These are phyloP conservation scores for Xerocomellus amylosporus DNA, from an alignment of 768 basidiomycete species.

Conservation along the genomic window DNA sequence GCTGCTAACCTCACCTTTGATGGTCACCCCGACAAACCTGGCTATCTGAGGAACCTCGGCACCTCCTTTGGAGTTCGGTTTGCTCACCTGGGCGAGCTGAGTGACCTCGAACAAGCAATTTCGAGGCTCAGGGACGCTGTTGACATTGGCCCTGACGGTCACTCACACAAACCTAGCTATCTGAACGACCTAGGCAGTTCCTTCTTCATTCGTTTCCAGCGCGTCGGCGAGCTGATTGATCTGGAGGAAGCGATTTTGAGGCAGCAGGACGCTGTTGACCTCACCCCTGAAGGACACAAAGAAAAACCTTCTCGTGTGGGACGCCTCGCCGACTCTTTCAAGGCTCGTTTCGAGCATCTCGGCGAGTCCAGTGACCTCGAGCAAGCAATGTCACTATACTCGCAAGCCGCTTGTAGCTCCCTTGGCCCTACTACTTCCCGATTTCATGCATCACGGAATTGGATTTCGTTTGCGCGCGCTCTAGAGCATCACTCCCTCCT, in stretches of 20 bases:
- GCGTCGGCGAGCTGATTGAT: too few relatives aligned
- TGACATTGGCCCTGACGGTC: not conserved
- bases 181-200: not conserved
- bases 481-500: conserved; percentile 12
- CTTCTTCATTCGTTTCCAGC: too few relatives aligned
- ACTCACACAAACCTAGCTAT: not conserved
- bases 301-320: not conserved
- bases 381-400: not conserved
- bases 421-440: not conserved
- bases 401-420: conserved; percentile 1
- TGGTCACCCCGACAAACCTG: not conserved
- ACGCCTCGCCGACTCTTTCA: not conserved
- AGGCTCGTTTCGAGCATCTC: not conserved
- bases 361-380: not conserved
- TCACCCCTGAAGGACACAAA: not conserved
- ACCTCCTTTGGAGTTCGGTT: too few relatives aligned
- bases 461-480: conserved; percentile 1
- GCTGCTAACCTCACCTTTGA: not conserved
- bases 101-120: conserved; percentile 3
- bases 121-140: not conserved
- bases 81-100: too few relatives aligned
- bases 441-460: conserved; percentile 8
- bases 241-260: too few relatives aligned
- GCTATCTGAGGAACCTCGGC: too few relatives aligned
- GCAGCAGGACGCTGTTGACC: too few relatives aligned